These are phyloP conservation scores for Triticum aestivum DNA, from an alignment of 176 grass and related monocot species.

Conservation along the genomic window IWGSC_CS_RefSeq_v2.1 NC_057809.1:45065865-45066364, in stretches of 20 bases:
- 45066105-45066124: background rate
- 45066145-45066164: background rate
- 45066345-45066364: background rate
- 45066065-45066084: background rate
- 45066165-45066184: background rate
- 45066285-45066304: background rate
- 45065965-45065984: no score
- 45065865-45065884: no score
- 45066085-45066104: background rate
- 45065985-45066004: no score
- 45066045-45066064: background rate
- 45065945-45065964: background rate
- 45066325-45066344: background rate
- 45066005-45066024: background rate
- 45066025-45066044: background rate
- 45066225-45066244: no score
- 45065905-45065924: no score
- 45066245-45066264: background rate
- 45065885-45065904: no score
- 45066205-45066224: background rate
- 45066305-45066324: background rate
- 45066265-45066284: no score
- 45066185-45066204: background rate
- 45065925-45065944: background rate
- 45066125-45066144: constrained; percentile 5